phyloP scores from a whole-genome alignment of 805 yeast genomes.

The Lipomyces mesembrius region DNA sequence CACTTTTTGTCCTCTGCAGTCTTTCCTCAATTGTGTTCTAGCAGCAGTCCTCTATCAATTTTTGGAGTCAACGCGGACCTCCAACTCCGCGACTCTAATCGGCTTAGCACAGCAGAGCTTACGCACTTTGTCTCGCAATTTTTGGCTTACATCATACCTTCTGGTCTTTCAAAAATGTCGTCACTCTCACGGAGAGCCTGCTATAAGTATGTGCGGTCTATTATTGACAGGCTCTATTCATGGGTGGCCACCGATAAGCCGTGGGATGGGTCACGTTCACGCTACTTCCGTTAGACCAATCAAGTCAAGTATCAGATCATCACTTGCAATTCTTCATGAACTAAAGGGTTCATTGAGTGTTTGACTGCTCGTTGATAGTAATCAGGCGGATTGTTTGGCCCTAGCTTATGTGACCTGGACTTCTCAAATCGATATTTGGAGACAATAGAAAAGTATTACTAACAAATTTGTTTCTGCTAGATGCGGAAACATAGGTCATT shows the following conservation, averaged over 20 bases:
- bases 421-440: not conserved
- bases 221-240: not conserved
- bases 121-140: not conserved
- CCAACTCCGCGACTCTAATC: not conserved
- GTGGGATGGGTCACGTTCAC: not conserved
- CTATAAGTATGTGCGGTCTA: conserved; percentile 34
- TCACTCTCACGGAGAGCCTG: conserved; percentile 38
- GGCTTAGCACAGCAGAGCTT: not conserved
- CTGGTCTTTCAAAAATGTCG: conserved; percentile 20
- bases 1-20: not conserved
- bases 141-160: not conserved
- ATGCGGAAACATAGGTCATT: conserved; percentile 91
- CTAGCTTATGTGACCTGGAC: not conserved
- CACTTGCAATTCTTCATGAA: not conserved
- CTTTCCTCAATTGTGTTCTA: not conserved
- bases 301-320: not conserved
- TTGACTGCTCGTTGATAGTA: not conserved
- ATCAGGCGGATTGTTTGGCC: not conserved
- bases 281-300: not conserved
- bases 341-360: no score
- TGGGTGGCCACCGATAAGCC: not conserved
- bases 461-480: conserved; percentile 46
- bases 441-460: not conserved
- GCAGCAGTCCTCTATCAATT: not conserved
- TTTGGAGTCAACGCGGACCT: not conserved